Evolutionary conservation across 2,329 filamentous ascomycete species (phyloP).

Genomic region (Microdochium nivale): DNA sequence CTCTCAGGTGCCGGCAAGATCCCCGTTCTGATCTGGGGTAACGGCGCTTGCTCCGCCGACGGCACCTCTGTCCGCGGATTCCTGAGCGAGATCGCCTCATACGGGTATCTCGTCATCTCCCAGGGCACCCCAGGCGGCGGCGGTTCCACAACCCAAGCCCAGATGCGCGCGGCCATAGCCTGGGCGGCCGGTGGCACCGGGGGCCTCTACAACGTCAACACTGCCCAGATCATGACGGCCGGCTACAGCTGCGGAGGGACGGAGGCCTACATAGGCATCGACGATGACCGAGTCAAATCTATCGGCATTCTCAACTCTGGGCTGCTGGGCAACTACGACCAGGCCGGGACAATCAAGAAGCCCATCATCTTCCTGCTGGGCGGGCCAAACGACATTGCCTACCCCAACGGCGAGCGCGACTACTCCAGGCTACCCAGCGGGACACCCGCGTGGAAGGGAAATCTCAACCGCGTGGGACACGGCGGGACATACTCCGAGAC

Average conservation of each 20-base stretch:
- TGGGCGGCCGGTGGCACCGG: conserved; percentile 10
- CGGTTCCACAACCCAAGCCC: conserved; percentile 12
- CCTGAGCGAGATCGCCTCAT: conserved; percentile 15
- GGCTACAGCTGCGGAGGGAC: conserved; percentile 21
- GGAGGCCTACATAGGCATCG: conserved; percentile 15
- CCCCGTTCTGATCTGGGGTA: conserved; percentile 20
- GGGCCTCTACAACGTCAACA: conserved; percentile 12
- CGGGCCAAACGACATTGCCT: conserved; percentile 10
- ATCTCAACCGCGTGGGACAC: conserved; percentile 9
- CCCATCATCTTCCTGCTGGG: conserved; percentile 11
- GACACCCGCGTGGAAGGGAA: conserved; percentile 11
- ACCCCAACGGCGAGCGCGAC: conserved; percentile 10
- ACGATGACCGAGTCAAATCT: conserved; percentile 10
- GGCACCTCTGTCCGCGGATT: conserved; percentile 7
- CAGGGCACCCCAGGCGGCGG: conserved; percentile 10
- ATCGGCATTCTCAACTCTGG: conserved; percentile 16
- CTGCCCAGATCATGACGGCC: conserved; percentile 14
- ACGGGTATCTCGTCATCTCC: conserved; percentile 16
- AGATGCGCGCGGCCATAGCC: conserved; percentile 12
- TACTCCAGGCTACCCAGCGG: conserved; percentile 6
- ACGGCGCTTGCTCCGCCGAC: conserved; percentile 17
- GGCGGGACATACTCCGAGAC: conserved; percentile 10
- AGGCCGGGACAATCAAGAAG: conserved; percentile 5
- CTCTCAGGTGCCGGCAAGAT: conserved; percentile 6
- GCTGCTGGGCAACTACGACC: conserved; percentile 4